Evolutionary conservation across 176 grass and related monocot genomes (phyloP), one percentile per base, ranked within the genome.

Genomic region (Triticum dicoccoides): DNA sequence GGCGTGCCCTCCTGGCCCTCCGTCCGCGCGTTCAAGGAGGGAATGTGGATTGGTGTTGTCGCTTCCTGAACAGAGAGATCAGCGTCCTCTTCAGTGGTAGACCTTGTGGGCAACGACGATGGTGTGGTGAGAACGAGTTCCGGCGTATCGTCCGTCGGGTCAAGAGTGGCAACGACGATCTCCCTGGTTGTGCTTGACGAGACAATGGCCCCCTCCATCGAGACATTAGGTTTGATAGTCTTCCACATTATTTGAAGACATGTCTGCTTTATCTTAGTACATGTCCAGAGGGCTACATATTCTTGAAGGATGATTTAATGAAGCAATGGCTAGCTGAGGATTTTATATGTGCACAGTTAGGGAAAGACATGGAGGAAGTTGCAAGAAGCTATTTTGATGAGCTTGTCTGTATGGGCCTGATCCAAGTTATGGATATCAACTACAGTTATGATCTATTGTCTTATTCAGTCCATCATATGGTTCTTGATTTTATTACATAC

Each of bases 291-390:
- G 39, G 21, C 38, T 73, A 44, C 39, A 23, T 73, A 25, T 73
- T 73, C 39, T 73, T 73, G n/a, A 73, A 73, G 37, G 38, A n/a
- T 45, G 70, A 73, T 44, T 73, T 73, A 11, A 21, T 45, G 70
- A 73, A 73, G 11, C 70, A 73, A 73, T 73, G 70, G 70, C 5
- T 73, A 25, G 38, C 21, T 25, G 70, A 73, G 39, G 39, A 11
- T 73, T 73, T 73, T 45, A 73, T 73, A 73, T 15, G 70, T 45
- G 39, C 39, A 73, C 9, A 73, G 0, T 11, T 13, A 73, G 70
- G n/a, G 41, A 7, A 25, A 74, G 41, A 74, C 71, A 74, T 27
- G n/a, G 71, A 47, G 39, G 70, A 74, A 74, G n/a, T 74, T 74
- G 39, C 71, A 9, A 7, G n/a, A 14, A 74, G 41, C 41, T 49